These are phyloP conservation scores for Aspergillus udagawae DNA, from an alignment of 2,329 filamentous ascomycete species.

Conservation along the genomic window DNA sequence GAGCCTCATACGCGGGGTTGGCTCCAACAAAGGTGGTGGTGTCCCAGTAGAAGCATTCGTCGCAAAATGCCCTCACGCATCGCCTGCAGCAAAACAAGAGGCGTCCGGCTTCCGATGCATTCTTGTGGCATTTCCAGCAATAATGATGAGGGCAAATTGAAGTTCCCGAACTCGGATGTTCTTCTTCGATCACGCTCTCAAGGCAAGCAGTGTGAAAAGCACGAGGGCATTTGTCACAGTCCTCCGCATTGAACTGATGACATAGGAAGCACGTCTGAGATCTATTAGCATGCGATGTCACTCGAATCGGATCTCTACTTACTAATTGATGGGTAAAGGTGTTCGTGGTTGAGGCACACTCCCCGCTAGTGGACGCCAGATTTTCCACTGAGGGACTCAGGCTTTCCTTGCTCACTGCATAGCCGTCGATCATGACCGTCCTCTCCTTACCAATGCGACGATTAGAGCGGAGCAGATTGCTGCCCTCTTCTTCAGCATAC, in stretches of 20 bases:
- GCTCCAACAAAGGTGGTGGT: slow-evolving; percentile 49
- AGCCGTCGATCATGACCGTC: slow-evolving; percentile 55
- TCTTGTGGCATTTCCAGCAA: slow-evolving; percentile 52
- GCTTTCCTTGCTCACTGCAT: slow-evolving; percentile 54
- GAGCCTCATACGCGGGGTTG: slow-evolving; percentile 47
- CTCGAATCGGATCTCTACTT: neutral
- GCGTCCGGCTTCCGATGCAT: slow-evolving; percentile 42
- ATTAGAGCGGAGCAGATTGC: slow-evolving; percentile 42
- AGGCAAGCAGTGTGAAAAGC: slow-evolving; percentile 53
- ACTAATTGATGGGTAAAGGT: slow-evolving; percentile 44
- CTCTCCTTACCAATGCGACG: slow-evolving; percentile 55
- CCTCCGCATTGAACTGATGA: neutral
- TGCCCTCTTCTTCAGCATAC: slow-evolving; percentile 28
- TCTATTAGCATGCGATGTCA: slow-evolving; percentile 1
- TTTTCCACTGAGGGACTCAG: slow-evolving; percentile 43
- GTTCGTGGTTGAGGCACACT: neutral
- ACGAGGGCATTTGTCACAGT: slow-evolving; percentile 47
- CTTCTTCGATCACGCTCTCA: slow-evolving; percentile 7
- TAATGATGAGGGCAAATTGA: slow-evolving; percentile 51
- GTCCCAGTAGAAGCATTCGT: slow-evolving; percentile 56
- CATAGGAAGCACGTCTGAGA: slow-evolving; percentile 16
- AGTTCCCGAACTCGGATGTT: slow-evolving; percentile 20
- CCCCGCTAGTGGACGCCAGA: slow-evolving; percentile 28
- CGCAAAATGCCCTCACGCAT: slow-evolving; percentile 55
- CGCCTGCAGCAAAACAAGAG: slow-evolving; percentile 50